Conservation (phyloP, 371 early-diverging fungal genomes). For the Apophysomyces sp. region DNA sequence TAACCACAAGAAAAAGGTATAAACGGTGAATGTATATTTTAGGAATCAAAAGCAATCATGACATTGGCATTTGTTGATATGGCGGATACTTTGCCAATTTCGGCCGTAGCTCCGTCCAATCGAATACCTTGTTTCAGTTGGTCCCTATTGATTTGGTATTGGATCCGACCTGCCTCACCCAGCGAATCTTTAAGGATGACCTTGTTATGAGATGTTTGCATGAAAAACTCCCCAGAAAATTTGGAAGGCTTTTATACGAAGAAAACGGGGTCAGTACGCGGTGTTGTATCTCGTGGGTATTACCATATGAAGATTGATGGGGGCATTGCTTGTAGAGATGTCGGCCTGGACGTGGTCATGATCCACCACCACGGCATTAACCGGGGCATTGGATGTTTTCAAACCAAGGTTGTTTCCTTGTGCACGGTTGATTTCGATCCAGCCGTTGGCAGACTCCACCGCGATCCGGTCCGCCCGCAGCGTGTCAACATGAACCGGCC, state of each 20-base stretch:
- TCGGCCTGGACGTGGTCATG: conserved; percentile 5
- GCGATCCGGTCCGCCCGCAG: neutral
- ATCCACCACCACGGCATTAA: conserved; percentile 7
- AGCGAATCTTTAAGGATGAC: conserved; percentile 3
- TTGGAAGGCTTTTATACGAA: conserved; percentile 3
- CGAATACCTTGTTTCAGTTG: conserved; percentile 10
- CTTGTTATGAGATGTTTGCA: conserved; percentile 8
- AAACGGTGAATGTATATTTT: neutral
- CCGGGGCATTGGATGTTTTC: conserved; percentile 19
- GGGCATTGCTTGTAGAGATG: conserved; percentile 11
- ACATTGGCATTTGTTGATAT: conserved; percentile 12
- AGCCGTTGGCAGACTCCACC: neutral
- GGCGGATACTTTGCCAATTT: conserved; percentile 3
- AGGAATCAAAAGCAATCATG: conserved; percentile 14
- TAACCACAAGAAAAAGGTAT: neutral
- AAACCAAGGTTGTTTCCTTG: neutral
- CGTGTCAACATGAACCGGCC: neutral
- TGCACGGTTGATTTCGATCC: neutral
- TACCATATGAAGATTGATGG: conserved; percentile 15
- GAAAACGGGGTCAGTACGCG: neutral
- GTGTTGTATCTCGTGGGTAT: neutral
- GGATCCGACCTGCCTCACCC: neutral
- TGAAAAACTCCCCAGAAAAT: conserved; percentile 12
- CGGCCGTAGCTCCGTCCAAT: neutral
- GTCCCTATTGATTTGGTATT: conserved; percentile 1